A percentile compares a stretch with the other conserved stretches of the same genome.
These are phyloP conservation scores for Aphanomyces cochlioides DNA, from an alignment of 352 stramenopile genomes.

Conservation along the genomic window DNA sequence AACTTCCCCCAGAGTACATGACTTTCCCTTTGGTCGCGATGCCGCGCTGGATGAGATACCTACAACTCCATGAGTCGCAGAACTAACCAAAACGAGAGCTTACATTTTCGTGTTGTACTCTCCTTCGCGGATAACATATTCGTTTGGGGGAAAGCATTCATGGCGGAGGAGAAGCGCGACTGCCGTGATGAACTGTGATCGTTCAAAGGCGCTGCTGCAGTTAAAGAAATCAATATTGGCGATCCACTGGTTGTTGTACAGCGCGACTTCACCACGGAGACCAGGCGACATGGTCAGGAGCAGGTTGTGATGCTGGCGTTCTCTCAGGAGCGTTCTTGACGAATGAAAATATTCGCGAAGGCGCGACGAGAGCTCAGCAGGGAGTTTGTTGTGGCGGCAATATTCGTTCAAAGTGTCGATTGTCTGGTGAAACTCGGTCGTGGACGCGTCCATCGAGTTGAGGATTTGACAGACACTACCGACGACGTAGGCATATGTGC, in stretches of 20 bases:
- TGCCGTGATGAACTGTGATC: slow-evolving; percentile 24
- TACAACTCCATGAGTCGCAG: not conserved
- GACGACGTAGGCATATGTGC: slow-evolving; percentile 30
- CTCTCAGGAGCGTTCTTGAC: slow-evolving; percentile 17
- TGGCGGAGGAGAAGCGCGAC: slow-evolving; percentile 21
- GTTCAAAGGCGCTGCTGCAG: slow-evolving; percentile 17
- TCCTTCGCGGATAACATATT: slow-evolving; percentile 23
- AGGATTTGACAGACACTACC: slow-evolving; percentile 30
- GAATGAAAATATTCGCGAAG: slow-evolving; percentile 31
- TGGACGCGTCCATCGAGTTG: slow-evolving; percentile 29
- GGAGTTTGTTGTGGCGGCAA: slow-evolving; percentile 29
- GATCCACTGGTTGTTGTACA: slow-evolving; percentile 34
- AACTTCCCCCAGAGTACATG: slow-evolving; percentile 14
- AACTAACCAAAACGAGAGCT: no score
- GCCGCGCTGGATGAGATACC: slow-evolving; percentile 27
- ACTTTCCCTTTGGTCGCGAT: slow-evolving; percentile 23
- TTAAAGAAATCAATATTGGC: slow-evolving; percentile 32
- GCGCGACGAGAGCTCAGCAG: slow-evolving; percentile 17
- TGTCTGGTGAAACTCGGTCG: slow-evolving; percentile 29
- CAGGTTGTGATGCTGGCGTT: slow-evolving; percentile 26
- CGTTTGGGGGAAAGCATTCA: slow-evolving; percentile 28
- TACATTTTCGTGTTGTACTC: slow-evolving; percentile 32
- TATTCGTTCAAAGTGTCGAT: slow-evolving; percentile 33
- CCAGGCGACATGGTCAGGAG: slow-evolving; percentile 31
- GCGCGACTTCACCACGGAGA: slow-evolving; percentile 29